Conservation (phyloP, 1,139 yeast species). For the Yamadazyma friedrichii region DNA sequence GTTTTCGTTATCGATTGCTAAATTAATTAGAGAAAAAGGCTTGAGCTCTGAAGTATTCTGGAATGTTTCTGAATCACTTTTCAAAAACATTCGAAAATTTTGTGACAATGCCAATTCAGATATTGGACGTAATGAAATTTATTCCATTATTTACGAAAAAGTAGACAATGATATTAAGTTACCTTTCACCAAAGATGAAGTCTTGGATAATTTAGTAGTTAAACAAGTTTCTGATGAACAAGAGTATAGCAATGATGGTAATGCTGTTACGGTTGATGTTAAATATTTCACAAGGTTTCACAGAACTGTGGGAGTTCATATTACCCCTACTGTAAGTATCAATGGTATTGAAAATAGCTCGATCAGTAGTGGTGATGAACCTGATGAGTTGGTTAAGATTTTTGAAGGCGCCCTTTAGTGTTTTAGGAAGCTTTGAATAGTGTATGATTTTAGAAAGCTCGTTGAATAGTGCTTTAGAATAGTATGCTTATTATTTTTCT, state of each 20-base stretch:
- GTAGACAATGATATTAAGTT: conserved; percentile 38
- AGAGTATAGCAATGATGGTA: conserved; percentile 54
- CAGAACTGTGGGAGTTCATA: conserved; percentile 78
- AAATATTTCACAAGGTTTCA: conserved; percentile 73
- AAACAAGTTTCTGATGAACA: conserved; percentile 19
- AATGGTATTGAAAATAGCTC: conserved; percentile 57
- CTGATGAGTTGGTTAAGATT: conserved; percentile 29
- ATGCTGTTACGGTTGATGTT: conserved; percentile 56
- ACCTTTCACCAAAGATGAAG: conserved; percentile 36
- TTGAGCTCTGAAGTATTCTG: conserved; percentile 48
- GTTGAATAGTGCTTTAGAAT: no score
- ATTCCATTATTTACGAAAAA: conserved; percentile 53
- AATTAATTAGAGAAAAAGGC: conserved; percentile 45
- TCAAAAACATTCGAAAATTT: conserved; percentile 50
- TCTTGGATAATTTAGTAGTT: conserved; percentile 34
- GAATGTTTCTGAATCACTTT: conserved; percentile 57
- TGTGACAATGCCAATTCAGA: conserved; percentile 62
- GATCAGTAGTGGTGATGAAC: conserved; percentile 39
- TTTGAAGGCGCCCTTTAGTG: conserved; percentile 19
- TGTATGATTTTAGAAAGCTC: no score
- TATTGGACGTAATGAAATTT: conserved; percentile 56
- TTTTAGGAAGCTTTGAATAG: no score
- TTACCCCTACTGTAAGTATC: conserved; percentile 78
- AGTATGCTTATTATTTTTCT: no score
- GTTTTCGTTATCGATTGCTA: conserved; percentile 67